Conservation (phyloP, 2,329 filamentous ascomycete species). For the Fusarium penzigii region DNA sequence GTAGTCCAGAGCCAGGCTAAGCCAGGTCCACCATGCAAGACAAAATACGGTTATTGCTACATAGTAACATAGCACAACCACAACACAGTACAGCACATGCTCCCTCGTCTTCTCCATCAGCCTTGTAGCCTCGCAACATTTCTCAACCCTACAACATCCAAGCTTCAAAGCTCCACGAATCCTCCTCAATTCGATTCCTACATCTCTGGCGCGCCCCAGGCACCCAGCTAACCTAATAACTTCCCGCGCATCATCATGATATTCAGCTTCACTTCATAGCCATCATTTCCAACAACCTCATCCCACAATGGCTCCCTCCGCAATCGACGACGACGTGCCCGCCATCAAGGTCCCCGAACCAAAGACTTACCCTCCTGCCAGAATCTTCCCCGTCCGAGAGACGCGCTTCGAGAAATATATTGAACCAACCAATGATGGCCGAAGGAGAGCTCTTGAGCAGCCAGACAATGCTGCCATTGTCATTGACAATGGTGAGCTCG, state of each 20-base stretch:
- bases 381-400: slow-evolving; percentile 63
- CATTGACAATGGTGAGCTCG: slow-evolving; percentile 85
- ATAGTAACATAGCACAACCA: slow-evolving; percentile 24
- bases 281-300: slow-evolving; percentile 2
- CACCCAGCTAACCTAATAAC: slow-evolving; percentile 8
- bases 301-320: slow-evolving; percentile 54
- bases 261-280: slow-evolving; percentile 10
- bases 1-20: not conserved
- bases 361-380: slow-evolving; percentile 53
- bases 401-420: slow-evolving; percentile 59
- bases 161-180: slow-evolving; percentile 20
- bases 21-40: not conserved
- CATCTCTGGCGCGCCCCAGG: slow-evolving; percentile 10
- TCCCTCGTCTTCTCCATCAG: slow-evolving; percentile 29
- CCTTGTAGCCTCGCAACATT: slow-evolving; percentile 38
- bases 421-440: slow-evolving; percentile 64
- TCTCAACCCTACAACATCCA: slow-evolving; percentile 24
- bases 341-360: slow-evolving; percentile 37
- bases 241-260: slow-evolving; percentile 18
- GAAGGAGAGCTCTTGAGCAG: slow-evolving; percentile 63
- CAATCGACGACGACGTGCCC: slow-evolving; percentile 49
- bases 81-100: slow-evolving; percentile 14
- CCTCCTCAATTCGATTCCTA: slow-evolving; percentile 30
- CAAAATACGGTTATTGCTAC: not conserved
- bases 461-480: slow-evolving; percentile 75